Percentiles rank a stretch among this genome's conserved stretches.
Conservation (phyloP, 2,329 filamentous ascomycete genomes). For the Raffaelea arxii region DNA sequence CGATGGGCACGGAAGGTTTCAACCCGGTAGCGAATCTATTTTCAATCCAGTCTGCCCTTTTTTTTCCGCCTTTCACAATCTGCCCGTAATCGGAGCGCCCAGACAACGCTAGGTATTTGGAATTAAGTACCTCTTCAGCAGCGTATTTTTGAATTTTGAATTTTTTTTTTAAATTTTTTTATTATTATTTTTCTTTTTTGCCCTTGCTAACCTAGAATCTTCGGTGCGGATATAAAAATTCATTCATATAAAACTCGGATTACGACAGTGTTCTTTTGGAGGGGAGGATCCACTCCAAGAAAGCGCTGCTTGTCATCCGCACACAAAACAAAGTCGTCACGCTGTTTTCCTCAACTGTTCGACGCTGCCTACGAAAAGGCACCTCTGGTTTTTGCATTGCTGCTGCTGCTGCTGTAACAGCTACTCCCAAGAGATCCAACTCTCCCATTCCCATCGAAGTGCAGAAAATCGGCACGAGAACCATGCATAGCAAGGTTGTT, state of each 20-base stretch:
- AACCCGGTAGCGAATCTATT: no score
- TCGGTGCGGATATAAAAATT: no score
- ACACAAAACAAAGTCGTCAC: conserved; percentile 60
- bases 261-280: no score
- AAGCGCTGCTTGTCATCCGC: no score
- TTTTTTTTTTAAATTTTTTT: not conserved
- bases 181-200: not conserved
- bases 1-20: no score
- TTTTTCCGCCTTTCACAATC: no score
- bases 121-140: no score
- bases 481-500: conserved; percentile 89
- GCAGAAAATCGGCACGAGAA: conserved; percentile 33
- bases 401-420: conserved; percentile 59
- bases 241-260: no score
- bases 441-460: conserved; percentile 23
- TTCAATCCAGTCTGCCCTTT: not conserved
- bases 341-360: conserved; percentile 81
- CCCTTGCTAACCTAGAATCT: no score
- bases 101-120: no score
- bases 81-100: not conserved
- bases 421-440: conserved; percentile 46
- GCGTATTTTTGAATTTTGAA: not conserved
- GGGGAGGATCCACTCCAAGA: no score
- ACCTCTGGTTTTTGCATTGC: conserved; percentile 63
- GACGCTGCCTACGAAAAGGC: conserved; percentile 67